Percentiles rank a stretch among this genome's conserved stretches.
phyloP scores from a whole-genome alignment of 495 filamentous ascomycete species.

The Apodospora peruviana region DNA sequence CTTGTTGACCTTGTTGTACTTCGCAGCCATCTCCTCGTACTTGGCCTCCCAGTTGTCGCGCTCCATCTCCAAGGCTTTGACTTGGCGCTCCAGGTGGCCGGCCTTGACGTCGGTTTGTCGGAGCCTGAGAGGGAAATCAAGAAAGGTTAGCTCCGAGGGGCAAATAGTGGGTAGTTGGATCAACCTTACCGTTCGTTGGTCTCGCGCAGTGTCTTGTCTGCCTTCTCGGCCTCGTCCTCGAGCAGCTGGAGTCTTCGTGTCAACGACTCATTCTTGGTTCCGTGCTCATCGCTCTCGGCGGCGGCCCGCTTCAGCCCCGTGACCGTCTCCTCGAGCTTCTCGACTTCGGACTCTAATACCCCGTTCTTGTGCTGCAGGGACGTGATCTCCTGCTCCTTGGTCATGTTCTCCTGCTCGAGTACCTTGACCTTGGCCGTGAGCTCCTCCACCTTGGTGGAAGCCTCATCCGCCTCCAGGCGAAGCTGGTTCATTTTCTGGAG shows the following conservation, averaged over 20 bases:
- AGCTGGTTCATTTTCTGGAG: slow-evolving; percentile 85
- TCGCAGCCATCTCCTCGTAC: slow-evolving; percentile 93
- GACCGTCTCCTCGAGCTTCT: slow-evolving; percentile 74
- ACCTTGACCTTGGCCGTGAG: slow-evolving; percentile 78
- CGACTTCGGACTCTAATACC: slow-evolving; percentile 81
- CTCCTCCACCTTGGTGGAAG: slow-evolving; percentile 73
- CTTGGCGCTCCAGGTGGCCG: slow-evolving; percentile 98
- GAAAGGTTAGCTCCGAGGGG: slow-evolving; percentile 6
- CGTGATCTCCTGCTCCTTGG: slow-evolving; percentile 96
- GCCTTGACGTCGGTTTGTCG: slow-evolving; percentile 98
- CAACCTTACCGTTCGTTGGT: slow-evolving; percentile 89
- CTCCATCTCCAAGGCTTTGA: slow-evolving; percentile 85
- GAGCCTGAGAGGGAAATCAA: slow-evolving; percentile 53
- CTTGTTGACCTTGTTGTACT: slow-evolving; percentile 77
- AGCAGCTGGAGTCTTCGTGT: slow-evolving; percentile 89
- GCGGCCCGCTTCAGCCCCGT: slow-evolving; percentile 75
- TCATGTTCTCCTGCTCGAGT: slow-evolving; percentile 88
- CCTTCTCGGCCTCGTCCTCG: slow-evolving; percentile 95
- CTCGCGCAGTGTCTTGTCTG: slow-evolving; percentile 89
- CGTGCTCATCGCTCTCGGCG: slow-evolving; percentile 65
- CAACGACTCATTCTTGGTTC: slow-evolving; percentile 81
- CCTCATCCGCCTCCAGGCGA: slow-evolving; percentile 86
- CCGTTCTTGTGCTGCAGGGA: slow-evolving; percentile 89
- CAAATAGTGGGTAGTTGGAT: neutral
- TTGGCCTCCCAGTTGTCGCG: slow-evolving; percentile 91